Percentiles rank a stretch among this genome's conserved stretches.
Conservation (phyloP, 2,329 filamentous ascomycete species). For the Biscogniauxia mediterranea region DNA sequence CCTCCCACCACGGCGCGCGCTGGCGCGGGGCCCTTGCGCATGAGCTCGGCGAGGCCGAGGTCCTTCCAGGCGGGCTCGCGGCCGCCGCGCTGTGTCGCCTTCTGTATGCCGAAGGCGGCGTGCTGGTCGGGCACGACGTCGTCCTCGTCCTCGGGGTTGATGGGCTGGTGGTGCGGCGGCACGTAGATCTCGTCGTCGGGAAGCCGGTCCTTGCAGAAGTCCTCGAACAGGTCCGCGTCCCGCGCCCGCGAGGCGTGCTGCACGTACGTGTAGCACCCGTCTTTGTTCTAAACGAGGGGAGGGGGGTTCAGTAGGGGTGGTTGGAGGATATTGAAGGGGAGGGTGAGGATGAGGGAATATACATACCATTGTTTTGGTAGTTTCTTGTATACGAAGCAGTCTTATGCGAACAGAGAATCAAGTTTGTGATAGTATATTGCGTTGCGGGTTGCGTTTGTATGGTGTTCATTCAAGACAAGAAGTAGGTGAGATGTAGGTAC, state of each 20-base stretch:
- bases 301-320: conserved; percentile 5
- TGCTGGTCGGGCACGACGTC: conserved; percentile 87
- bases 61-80: conserved; percentile 78
- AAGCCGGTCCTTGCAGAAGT: conserved; percentile 68
- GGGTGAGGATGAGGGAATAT: too few relatives aligned
- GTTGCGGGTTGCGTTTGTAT: too few relatives aligned
- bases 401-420: too few relatives aligned
- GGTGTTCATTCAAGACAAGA: too few relatives aligned
- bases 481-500: too few relatives aligned
- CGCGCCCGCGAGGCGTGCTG: conserved; percentile 73
- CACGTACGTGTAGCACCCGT: conserved; percentile 71
- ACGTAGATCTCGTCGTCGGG: conserved; percentile 81
- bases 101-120: conserved; percentile 81
- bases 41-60: conserved; percentile 67
- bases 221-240: conserved; percentile 77
- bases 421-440: too few relatives aligned
- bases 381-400: too few relatives aligned
- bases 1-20: conserved; percentile 18
- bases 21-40: conserved; percentile 55
- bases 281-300: conserved; percentile 56
- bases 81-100: conserved; percentile 68
- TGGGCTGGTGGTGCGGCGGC: conserved; percentile 73
- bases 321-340: too few relatives aligned
- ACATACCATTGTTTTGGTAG: too few relatives aligned
- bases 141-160: conserved; percentile 86